These are phyloP conservation scores for Xylariaceae sp. DNA, from an alignment of 2,329 filamentous ascomycete genomes.

Conservation along the genomic window DNA sequence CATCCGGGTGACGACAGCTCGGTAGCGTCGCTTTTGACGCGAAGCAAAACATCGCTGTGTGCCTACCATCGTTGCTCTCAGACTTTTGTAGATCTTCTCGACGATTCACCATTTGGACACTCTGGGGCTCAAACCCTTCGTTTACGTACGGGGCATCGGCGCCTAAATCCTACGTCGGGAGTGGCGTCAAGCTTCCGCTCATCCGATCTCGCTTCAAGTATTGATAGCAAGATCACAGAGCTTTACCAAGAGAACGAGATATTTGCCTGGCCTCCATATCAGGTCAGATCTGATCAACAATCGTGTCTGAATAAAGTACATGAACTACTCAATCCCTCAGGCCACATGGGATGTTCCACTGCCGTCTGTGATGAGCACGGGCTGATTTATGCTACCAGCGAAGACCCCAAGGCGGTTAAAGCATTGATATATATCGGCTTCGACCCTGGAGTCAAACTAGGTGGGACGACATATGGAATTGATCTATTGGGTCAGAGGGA, in stretches of 20 bases:
- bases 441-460: conserved; percentile 22
- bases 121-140: conserved; percentile 35
- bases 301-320: conserved; percentile 13
- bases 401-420: conserved; percentile 13
- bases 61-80: conserved; percentile 49
- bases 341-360: conserved; percentile 12
- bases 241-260: conserved; percentile 19
- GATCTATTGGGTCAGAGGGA: no score
- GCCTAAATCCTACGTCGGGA: conserved; percentile 1
- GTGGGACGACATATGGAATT: conserved; percentile 13
- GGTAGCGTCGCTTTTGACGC: conserved; percentile 39
- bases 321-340: conserved; percentile 19
- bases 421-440: conserved; percentile 24
- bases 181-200: neutral
- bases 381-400: conserved; percentile 22
- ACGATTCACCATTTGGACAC: conserved; percentile 38
- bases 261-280: conserved; percentile 23
- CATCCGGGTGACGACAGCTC: conserved; percentile 46
- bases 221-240: conserved; percentile 3
- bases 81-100: conserved; percentile 57
- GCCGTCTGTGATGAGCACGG: conserved; percentile 24
- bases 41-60: conserved; percentile 50
- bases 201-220: neutral
- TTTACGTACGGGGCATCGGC: conserved; percentile 45
- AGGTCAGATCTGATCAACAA: conserved; percentile 1